Conservation (phyloP, 257 asterid genomes). For the Penstemon barbatus region DNA sequence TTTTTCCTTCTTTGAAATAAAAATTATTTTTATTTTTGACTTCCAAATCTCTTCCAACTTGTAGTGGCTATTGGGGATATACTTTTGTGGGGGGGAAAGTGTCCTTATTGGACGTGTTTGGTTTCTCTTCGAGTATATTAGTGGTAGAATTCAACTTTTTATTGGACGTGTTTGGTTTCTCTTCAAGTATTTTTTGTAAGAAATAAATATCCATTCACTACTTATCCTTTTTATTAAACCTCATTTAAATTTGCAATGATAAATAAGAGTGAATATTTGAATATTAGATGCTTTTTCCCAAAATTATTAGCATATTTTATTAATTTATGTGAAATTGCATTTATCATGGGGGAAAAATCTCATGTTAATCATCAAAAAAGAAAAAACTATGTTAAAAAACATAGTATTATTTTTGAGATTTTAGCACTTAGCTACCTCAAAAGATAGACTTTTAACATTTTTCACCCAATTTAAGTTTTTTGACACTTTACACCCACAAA, state of each 20-base stretch:
- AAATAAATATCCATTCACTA: background rate
- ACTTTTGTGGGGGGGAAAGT: background rate
- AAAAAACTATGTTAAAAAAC: too few species aligned
- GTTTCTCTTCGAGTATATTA: background rate
- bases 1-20: conserved; percentile 1
- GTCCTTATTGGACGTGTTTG: background rate
- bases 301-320: too few species aligned
- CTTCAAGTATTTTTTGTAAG: background rate
- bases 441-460: too few species aligned
- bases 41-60: conserved; percentile 20
- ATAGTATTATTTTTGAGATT: too few species aligned
- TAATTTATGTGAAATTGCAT: too few species aligned
- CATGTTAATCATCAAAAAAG: too few species aligned
- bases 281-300: too few species aligned
- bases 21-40: background rate
- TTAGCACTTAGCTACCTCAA: too few species aligned
- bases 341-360: too few species aligned
- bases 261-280: background rate
- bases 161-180: conserved; percentile 9
- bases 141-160: background rate
- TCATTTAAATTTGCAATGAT: background rate
- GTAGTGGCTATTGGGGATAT: conserved; percentile 34
- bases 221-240: background rate
- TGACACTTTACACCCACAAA: too few species aligned
- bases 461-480: too few species aligned